These are phyloP conservation scores for Malania oleifera DNA, from an alignment of 164 flowering plant genomes.

Conservation along the genomic window DNA sequence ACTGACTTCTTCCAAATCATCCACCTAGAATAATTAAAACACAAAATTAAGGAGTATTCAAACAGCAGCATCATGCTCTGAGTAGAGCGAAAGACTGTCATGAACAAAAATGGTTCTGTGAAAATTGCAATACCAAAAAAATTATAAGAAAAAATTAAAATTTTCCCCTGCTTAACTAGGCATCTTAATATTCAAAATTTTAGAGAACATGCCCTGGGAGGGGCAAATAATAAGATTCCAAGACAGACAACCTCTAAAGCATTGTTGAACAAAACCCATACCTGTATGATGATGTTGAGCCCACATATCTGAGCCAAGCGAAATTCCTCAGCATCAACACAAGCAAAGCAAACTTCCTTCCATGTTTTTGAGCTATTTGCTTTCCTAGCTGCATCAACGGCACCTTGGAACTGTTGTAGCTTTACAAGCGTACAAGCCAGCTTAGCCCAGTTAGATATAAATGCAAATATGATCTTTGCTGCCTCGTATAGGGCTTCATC, in stretches of 20 bases:
- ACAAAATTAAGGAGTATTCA: no score
- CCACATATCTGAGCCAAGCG: no score
- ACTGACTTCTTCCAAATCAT: constrained; percentile 98
- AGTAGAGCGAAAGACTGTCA: no score
- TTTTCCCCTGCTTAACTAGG: no score
- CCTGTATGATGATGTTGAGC: constrained; percentile 59
- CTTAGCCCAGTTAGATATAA: constrained; percentile 97
- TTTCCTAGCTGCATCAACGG: constrained; percentile 98
- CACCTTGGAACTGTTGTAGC: constrained; percentile 91
- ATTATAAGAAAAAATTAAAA: no score
- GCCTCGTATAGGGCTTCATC: constrained; percentile 85
- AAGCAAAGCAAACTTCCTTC: constrained; percentile 45
- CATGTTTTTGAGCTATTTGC: constrained; percentile 98
- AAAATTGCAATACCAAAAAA: no score
- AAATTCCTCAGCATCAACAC: no score
- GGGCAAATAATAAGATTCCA: no score
- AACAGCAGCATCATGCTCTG: no score
- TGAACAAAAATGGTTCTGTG: no score
- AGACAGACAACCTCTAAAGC: no score
- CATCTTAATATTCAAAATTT: background rate
- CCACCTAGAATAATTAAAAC: constrained; percentile 89
- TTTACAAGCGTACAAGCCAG: constrained; percentile 86
- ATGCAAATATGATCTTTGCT: constrained; percentile 92
- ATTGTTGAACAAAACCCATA: no score
- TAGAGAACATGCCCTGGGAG: background rate